These are phyloP conservation scores for Talinum fruticosum DNA, from an alignment of 148 eudicot genomes.

Conservation along the genomic window DNA sequence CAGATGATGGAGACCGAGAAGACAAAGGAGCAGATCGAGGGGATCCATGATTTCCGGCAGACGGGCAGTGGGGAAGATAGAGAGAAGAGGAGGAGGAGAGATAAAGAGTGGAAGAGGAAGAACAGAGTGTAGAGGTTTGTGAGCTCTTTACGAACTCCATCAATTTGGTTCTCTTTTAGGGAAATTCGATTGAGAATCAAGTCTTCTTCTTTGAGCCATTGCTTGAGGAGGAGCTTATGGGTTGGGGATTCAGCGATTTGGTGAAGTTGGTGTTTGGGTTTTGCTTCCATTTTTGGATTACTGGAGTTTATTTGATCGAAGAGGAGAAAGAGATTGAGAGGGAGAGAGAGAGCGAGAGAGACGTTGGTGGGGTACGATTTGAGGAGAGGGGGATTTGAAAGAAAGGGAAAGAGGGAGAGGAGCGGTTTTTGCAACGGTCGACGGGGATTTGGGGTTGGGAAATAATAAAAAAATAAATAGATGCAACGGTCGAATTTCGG, in stretches of 20 bases:
- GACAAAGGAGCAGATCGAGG: constrained; percentile 53
- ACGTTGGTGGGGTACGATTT: not conserved
- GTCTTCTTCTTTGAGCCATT: constrained; percentile 84
- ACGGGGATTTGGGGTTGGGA: not conserved
- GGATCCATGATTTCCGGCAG: constrained; percentile 68
- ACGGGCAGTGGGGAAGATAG: constrained; percentile 31
- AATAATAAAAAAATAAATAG: constrained; percentile 4
- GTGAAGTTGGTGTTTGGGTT: constrained; percentile 64
- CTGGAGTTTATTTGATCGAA: constrained; percentile 22
- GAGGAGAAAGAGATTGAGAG: not conserved
- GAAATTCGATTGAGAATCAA: constrained; percentile 59
- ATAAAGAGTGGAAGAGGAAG: constrained; percentile 71
- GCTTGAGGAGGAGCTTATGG: constrained; percentile 84
- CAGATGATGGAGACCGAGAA: constrained; percentile 64
- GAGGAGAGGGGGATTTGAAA: not conserved
- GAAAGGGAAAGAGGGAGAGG: not conserved
- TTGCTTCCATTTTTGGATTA: constrained; percentile 41
- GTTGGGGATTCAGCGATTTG: constrained; percentile 74
- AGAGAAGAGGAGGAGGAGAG: constrained; percentile 62
- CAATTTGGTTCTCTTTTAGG: constrained; percentile 80
- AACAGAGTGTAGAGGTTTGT: constrained; percentile 78
- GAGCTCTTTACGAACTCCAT: constrained; percentile 49
- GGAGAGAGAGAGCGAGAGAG: constrained; percentile 9
- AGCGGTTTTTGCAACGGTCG: constrained; percentile 29
- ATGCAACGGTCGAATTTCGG: constrained; percentile 21